A percentile compares a stretch with the other conserved stretches of the same genome.
Evolutionary conservation across 2,329 filamentous ascomycete species (phyloP).

Genomic region (Colletotrichum sp.): DNA sequence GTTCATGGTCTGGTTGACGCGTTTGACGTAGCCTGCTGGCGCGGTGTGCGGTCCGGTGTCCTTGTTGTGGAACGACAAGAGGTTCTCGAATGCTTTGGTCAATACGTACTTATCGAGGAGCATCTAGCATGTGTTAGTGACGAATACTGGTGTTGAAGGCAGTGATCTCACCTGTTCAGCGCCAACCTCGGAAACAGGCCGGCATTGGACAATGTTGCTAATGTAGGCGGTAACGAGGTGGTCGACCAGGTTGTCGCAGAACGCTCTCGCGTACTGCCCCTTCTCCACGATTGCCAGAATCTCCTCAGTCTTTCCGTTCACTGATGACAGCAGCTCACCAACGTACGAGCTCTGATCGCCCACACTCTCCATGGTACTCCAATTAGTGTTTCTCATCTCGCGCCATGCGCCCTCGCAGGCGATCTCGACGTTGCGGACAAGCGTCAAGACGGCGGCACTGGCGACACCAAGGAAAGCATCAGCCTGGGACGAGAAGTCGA

Average conservation of each 20-base stretch:
- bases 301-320: conserved; percentile 75
- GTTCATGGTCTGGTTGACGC: conserved; percentile 82
- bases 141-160: not conserved
- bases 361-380: conserved; percentile 91
- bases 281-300: conserved; percentile 82
- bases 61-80: conserved; percentile 69
- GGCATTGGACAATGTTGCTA: conserved; percentile 83
- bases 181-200: conserved; percentile 89
- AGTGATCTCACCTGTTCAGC: conserved; percentile 75
- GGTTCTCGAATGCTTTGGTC: conserved; percentile 76
- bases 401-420: conserved; percentile 89
- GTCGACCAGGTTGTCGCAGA: conserved; percentile 96
- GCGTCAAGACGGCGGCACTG: conserved; percentile 80
- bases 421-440: conserved; percentile 84
- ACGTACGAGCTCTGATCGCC: conserved; percentile 95
- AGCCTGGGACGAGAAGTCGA: conserved; percentile 91
- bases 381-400: conserved; percentile 96
- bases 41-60: conserved; percentile 42
- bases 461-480: conserved; percentile 96
- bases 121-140: conserved; percentile 65
- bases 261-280: conserved; percentile 91
- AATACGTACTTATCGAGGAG: conserved; percentile 92
- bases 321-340: conserved; percentile 75
- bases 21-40: conserved; percentile 75
- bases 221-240: conserved; percentile 81